Base-by-base conservation (phyloP, 2,329 filamentous ascomycete species). In the Colletotrichum sp. region DNA sequence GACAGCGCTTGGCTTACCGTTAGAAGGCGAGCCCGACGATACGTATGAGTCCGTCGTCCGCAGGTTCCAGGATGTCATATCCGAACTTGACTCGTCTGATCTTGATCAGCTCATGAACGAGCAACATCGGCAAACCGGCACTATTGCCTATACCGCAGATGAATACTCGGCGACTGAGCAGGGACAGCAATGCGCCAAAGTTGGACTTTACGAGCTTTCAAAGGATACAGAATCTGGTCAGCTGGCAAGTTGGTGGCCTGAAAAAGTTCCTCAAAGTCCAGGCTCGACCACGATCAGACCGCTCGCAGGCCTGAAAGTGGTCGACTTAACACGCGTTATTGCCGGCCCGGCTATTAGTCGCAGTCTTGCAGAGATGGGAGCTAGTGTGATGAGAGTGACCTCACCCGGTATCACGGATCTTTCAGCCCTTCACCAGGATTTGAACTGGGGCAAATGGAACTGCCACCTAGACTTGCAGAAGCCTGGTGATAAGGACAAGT, bases 371-470 rank as follows among this genome's bases (percentile, higher is more conserved):
- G 86, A 87, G 68, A 78, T 86, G 13, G 88, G 88, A 1, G 88
- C 88, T 0, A 85, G 83, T 48, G 86, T 89, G 1, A 84, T 89
- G 84, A 79, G 86, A 6, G 80, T 89, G 19, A 87, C 86, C 0
- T 81, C 82, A 1, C 79, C 82, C 3, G 79, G 85, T 15, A 68
- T 88, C 6, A 81, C 85, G 0, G 87, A 89, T 70, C 78, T 87
- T 67, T 83, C 83, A 0, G 64, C 65, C 0, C 65, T 89, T 16
- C 86, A 88, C 63, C 81, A 82, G 5, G 88, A 90, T 74, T 80
- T 90, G 5, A 89, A 86, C 75, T 86, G 85, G 82, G 89, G 89
- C 2, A 90, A 90, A 77, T 86, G 87, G 84, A 88, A 86, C 39
- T 76, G 82, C 2, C 79, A 84, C 72, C 81, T 90, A 0, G 84